Base-by-base conservation (phyloP, 345 rosid genomes). In the Rubroshorea leprosula region DNA sequence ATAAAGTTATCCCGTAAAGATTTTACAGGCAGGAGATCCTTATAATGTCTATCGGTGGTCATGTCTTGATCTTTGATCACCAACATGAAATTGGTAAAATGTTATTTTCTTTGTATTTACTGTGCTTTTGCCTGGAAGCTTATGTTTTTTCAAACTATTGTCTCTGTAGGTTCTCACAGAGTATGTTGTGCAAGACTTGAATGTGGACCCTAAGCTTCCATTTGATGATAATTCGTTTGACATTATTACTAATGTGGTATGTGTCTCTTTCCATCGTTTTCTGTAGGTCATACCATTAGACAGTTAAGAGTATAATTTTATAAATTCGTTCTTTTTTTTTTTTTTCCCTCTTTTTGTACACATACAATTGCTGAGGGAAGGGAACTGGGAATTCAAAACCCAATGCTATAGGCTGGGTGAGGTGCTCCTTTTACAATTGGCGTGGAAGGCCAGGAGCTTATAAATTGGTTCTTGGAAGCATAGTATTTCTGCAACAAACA, bases 141-240 rank as follows among this genome's bases (percentile, higher is more conserved):
- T 15, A 46, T 25, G 20, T 23, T 49, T 4, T 26, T 50, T 51
- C 29, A 45, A 5, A 52, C 43, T 60, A 23, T 57, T 63, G 46
- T 61, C 39, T 57, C 39, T 57, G 61, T 78, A 83, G 96, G 84
- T 85, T 59, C 73, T 91, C 55, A 86, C 90, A 0, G 87, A 81
- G 69, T 83, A 84, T 61, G 55, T 75, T 44, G 85, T 89, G 61
- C 95, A 92, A 84, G 98, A 92, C 75, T 61, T 89, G 62, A 92
- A 92, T 57, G 18, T 73, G 61, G 76, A 84, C 53, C 83, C 96
- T 6, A 83, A 77, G 58, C 86, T 92, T 58, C 93, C 90, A 56
- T 89, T 92, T 64, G 96, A 80, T 46, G 93, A 89, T 55, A 79
- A 81, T 64, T 84, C 90, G 18, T 86, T 92, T 20, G 90, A 92